Evolutionary conservation across 306 rosid species (phyloP), one percentile per base, ranked within the genome.

Genomic region (Oemleria cerasiformis): DNA sequence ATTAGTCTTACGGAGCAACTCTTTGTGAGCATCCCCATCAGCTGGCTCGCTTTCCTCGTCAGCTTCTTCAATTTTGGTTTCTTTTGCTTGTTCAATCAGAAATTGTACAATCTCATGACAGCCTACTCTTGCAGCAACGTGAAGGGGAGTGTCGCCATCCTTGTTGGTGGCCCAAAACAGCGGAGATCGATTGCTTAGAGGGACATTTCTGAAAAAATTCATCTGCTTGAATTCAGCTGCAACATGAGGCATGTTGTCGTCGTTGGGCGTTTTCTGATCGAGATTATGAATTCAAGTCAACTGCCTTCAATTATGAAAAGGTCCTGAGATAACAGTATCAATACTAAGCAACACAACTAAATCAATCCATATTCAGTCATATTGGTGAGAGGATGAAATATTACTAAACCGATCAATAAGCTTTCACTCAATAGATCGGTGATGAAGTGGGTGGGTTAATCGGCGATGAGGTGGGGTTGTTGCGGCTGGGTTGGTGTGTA

Each of bases 101-200:
- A 56, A 39, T 50, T 7, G 6, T 11, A 67, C 72, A 0, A 77
- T 2, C 21, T 55, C 36, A 25, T 5, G 2, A 23, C 68, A 51
- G 11, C 76, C 77, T 16, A 72, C 53, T 5, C 68, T 39, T 1
- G 68, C 14, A 3, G 77, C 81, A 21, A 71, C 20, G n/a, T 77
- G 81, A 5, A 65, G 36, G 0, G 81, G 77, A 44, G 69, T 71
- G 55, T 77, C 68, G 0, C 55, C 73, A 0, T 71, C 71, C 10
- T 4, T 21, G 63, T 77, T 65, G 50, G 71, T 15, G 40, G 53
- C 53, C 21, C 61, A 39, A 41, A 44, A 41, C 48, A 21, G 21
- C 25, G 16, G 4, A 25, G 14, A 63, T 6, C 1, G 14, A 58
- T 2, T 6, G 0, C 15, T 5, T 3, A 12, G 15, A 1, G 39